Evolutionary conservation across 495 filamentous ascomycete species (phyloP), one percentile per base, ranked within the genome.

Genomic region (Margaritispora aquatica): DNA sequence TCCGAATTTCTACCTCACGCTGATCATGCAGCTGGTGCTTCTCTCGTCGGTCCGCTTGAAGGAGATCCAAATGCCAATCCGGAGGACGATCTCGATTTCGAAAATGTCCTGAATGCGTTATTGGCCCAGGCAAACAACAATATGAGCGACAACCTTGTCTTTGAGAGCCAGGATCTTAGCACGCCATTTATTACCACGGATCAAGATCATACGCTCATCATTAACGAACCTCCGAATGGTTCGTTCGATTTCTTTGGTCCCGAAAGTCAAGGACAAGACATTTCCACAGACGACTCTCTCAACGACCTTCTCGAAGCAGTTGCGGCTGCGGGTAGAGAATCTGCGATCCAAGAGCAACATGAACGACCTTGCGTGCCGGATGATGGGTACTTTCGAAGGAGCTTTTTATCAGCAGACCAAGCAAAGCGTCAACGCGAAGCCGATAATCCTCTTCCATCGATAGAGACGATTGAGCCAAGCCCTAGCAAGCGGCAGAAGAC

Each of bases 271-370:
- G 29, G 29, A 34, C 5, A 34, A 34, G 5, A 34, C 5, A 5
- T 34, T 34, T 34, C 29, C 5, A 34, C 13, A 34, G 59, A 64
- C 34, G 59, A 65, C 48, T 59, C 62, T 26, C 63, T 67, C 38
- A 62, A 54, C 5, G 59, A 55, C 38, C 41, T 67, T 15, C 49
- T 68, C 21, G 41, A 65, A 44, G 65, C 65, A 15, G 65, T 54
- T 54, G 65, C 56, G 13, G 63, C 62, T 5, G 59, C 59, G n/a
- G 61, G 38, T 44, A n/a, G 19, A 17, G 17, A 44, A 44, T 44
- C 38, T n/a, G 38, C 38, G 7, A 44, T 44, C 8, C 38, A n/a
- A 44, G 38, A 44, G 38, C 4, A 44, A 44, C 19, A 15, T 2
- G 11, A 3, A 17, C 19, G 10, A 44, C 7, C 19, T 10, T n/a